Percentiles rank a stretch among this genome's conserved stretches.
Evolutionary conservation across 371 early-diverging fungal genomes (phyloP).

Genomic region (Mycotypha africana): DNA sequence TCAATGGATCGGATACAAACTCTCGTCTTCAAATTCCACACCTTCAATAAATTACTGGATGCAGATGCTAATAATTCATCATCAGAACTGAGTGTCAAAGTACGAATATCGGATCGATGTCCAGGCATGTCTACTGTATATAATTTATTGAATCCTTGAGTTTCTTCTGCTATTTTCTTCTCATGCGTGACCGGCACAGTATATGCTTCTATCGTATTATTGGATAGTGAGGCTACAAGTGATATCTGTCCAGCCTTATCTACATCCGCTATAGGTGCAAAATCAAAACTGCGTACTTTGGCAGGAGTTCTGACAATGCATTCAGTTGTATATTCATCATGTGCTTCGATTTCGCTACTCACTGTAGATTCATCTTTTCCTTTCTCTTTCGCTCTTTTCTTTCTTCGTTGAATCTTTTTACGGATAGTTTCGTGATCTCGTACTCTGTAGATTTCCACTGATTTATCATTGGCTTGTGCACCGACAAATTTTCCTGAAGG

Average conservation of each 20-base stretch:
- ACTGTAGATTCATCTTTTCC: constrained; percentile 45
- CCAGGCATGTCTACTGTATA: constrained; percentile 79
- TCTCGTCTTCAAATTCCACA: constrained; percentile 85
- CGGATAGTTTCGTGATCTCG: constrained; percentile 72
- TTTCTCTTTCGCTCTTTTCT: constrained; percentile 81
- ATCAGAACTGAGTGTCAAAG: constrained; percentile 80
- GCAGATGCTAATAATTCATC: constrained; percentile 83
- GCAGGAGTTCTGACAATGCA: constrained; percentile 61
- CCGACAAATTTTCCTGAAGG: constrained; percentile 69
- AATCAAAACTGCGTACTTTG: constrained; percentile 75
- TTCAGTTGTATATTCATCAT: constrained; percentile 65
- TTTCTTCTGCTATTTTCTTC: constrained; percentile 45
- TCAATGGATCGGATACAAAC: constrained; percentile 84
- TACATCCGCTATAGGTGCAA: constrained; percentile 52
- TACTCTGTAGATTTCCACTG: constrained; percentile 78
- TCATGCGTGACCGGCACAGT: constrained; percentile 41
- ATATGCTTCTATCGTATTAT: constrained; percentile 74
- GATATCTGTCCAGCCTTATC: constrained; percentile 50
- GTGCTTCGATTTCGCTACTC: constrained; percentile 50
- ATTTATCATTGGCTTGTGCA: constrained; percentile 74
- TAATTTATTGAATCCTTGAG: constrained; percentile 46
- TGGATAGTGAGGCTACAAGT: constrained; percentile 56
- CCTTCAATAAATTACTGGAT: constrained; percentile 71
- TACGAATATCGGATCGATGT: constrained; percentile 88
- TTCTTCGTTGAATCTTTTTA: constrained; percentile 77